A percentile compares a stretch with the other conserved stretches of the same genome.
Evolutionary conservation across 805 yeast genomes (phyloP).

Genomic region (Yamadazyma ubonensis): DNA sequence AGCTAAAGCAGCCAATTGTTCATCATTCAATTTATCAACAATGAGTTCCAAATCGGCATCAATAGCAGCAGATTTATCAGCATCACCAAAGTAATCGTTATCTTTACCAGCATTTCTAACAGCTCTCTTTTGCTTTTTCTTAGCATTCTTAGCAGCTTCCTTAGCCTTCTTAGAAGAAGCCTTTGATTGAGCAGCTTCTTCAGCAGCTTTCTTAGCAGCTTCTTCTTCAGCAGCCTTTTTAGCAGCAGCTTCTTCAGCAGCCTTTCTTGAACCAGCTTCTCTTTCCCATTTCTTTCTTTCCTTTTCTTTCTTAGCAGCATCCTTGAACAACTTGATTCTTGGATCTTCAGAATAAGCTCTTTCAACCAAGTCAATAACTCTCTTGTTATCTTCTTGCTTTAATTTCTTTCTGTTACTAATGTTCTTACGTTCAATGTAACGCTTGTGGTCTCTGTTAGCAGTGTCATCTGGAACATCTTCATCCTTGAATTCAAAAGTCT

Average conservation of each 20-base stretch:
- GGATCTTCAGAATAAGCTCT: constrained; percentile 91
- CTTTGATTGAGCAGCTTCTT: constrained; percentile 59
- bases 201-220: constrained; percentile 75
- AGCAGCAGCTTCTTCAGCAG: constrained; percentile 86
- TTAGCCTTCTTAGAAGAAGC: constrained; percentile 74
- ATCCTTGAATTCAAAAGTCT: constrained; percentile 95
- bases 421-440: constrained; percentile 97
- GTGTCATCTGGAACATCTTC: constrained; percentile 99
- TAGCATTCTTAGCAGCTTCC: constrained; percentile 95
- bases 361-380: constrained; percentile 81
- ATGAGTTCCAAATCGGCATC: constrained; percentile 79
- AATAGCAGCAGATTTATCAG: constrained; percentile 60
- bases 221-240: constrained; percentile 87
- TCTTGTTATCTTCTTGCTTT: constrained; percentile 95
- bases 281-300: constrained; percentile 96
- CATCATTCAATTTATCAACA: constrained; percentile 78
- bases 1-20: constrained; percentile 73
- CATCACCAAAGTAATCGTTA: constrained; percentile 79
- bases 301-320: constrained; percentile 90
- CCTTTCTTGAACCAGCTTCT: constrained; percentile 96
- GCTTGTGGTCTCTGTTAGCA: constrained; percentile 98
- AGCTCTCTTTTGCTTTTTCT: constrained; percentile 94
- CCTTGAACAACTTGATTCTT: constrained; percentile 90
- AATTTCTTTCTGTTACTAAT: constrained; percentile 94
- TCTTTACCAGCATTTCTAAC: constrained; percentile 83